phyloP scores from a whole-genome alignment of 306 rosid genomes.

The Prunus campanulata region DNA sequence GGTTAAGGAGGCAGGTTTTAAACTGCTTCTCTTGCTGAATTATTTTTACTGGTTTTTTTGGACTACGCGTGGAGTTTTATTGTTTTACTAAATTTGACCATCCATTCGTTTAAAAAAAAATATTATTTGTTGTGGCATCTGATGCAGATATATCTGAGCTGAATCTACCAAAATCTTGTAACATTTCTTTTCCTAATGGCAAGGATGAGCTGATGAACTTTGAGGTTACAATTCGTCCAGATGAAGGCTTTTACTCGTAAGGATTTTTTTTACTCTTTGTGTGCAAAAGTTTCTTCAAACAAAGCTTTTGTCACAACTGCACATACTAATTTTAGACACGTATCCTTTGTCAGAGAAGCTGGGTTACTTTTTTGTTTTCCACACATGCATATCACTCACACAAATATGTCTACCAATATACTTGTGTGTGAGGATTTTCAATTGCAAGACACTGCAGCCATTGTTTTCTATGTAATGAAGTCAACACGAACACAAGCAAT shows the following conservation, averaged over 20 bases:
- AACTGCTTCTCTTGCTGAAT: not conserved
- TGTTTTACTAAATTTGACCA: slow-evolving; percentile 4
- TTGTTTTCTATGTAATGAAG: not conserved
- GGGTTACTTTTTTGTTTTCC: not conserved
- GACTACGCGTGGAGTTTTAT: not conserved
- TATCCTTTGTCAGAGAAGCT: not conserved
- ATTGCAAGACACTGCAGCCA: not conserved
- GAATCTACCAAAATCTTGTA: slow-evolving; percentile 83
- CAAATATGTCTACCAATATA: not conserved
- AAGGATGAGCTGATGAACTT: slow-evolving; percentile 96
- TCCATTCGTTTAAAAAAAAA: not conserved
- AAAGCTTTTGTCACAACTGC: not conserved
- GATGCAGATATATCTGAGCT: slow-evolving; percentile 90
- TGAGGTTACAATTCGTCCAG: slow-evolving; percentile 89
- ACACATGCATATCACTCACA: not conserved
- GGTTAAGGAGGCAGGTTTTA: slow-evolving; percentile 6
- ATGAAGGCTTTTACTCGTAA: slow-evolving; percentile 89
- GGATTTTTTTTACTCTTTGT: slow-evolving; percentile 26
- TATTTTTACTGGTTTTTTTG: not conserved
- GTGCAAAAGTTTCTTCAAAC: slow-evolving; percentile 2
- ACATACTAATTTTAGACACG: slow-evolving; percentile 4
- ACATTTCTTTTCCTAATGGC: slow-evolving; percentile 81
- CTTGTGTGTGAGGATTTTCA: not conserved
- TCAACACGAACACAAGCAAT: not conserved
- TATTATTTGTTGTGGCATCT: slow-evolving; percentile 17